These are phyloP conservation scores for Magnolia kwangsiensis DNA, from an alignment of 164 flowering plant species.

Conservation along the genomic window DNA sequence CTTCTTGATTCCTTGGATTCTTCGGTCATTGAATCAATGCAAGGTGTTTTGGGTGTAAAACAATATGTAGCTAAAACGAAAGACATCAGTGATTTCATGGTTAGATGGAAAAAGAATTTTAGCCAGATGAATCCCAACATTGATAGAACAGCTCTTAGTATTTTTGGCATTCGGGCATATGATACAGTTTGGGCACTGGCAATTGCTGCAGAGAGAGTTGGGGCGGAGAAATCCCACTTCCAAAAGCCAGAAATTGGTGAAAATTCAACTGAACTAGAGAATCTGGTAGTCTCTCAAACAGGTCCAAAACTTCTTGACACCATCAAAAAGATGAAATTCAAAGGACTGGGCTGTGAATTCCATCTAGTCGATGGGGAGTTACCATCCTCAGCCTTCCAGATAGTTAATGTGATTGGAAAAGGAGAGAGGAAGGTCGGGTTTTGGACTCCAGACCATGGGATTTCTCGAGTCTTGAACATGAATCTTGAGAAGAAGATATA, in stretches of 20 bases:
- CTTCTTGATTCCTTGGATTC: constrained; percentile 12
- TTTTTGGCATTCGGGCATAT: constrained; percentile 29
- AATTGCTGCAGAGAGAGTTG: constrained; percentile 32
- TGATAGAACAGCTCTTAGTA: not conserved
- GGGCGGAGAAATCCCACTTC: not conserved
- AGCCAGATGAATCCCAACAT: constrained; percentile 3
- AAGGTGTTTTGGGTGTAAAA: constrained; percentile 21
- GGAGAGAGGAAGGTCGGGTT: constrained; percentile 31
- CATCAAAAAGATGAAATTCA: constrained; percentile 16
- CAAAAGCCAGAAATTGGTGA: not conserved
- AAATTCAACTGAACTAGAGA: constrained; percentile 18
- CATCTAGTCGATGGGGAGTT: constrained; percentile 37
- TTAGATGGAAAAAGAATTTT: constrained; percentile 12
- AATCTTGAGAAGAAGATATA: not conserved
- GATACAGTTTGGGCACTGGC: constrained; percentile 39
- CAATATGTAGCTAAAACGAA: constrained; percentile 14
- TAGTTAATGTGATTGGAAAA: constrained; percentile 37
- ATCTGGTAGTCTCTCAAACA: constrained; percentile 24
- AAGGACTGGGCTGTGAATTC: constrained; percentile 38
- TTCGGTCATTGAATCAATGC: constrained; percentile 18
- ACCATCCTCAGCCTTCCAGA: constrained; percentile 21
- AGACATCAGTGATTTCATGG: constrained; percentile 3
- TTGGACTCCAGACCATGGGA: constrained; percentile 33
- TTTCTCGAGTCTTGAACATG: constrained; percentile 8
- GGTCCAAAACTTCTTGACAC: constrained; percentile 29